These are phyloP conservation scores for Blastosporella zonata DNA, from an alignment of 1,284 basidiomycete species.

Conservation along the genomic window DNA sequence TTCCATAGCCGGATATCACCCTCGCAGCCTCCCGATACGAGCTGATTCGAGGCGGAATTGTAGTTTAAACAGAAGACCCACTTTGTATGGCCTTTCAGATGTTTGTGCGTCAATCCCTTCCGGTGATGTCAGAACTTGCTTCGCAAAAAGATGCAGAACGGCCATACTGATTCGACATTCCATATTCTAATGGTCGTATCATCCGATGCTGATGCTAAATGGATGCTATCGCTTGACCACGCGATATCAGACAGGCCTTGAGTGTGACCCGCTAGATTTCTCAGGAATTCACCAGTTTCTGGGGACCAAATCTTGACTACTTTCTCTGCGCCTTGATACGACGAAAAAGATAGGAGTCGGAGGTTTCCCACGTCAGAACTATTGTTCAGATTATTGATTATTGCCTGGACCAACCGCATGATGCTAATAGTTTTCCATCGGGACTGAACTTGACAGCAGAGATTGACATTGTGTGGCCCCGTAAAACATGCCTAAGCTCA, in stretches of 20 bases:
- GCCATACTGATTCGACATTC: conserved; percentile 75
- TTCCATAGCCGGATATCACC: conserved; percentile 95
- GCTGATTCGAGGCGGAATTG: conserved; percentile 80
- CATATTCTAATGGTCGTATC: conserved; percentile 85
- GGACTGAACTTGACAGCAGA: conserved; percentile 85
- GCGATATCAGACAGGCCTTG: conserved; percentile 87
- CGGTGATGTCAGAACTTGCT: conserved; percentile 9
- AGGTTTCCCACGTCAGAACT: conserved; percentile 14
- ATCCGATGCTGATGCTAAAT: conserved; percentile 87
- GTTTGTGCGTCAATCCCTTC: conserved; percentile 66
- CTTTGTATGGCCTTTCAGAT: conserved; percentile 79
- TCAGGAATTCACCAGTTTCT: conserved; percentile 71
- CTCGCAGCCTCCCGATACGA: conserved; percentile 92
- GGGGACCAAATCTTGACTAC: conserved; percentile 80
- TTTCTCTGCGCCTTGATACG: conserved; percentile 63
- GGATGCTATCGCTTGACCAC: conserved; percentile 81
- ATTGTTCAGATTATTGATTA: conserved; percentile 5
- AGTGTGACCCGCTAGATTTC: conserved; percentile 69
- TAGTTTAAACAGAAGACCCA: conserved; percentile 93
- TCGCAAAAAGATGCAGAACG: conserved; percentile 6
- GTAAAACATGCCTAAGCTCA: conserved; percentile 59
- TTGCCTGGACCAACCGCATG: conserved; percentile 51
- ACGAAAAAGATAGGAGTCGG: background rate
- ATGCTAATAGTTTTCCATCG: conserved; percentile 76
- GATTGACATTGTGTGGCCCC: conserved; percentile 73